Base-by-base conservation (phyloP, 2,329 filamentous ascomycete species). In the Aspergillus ochraceoroseus region DNA sequence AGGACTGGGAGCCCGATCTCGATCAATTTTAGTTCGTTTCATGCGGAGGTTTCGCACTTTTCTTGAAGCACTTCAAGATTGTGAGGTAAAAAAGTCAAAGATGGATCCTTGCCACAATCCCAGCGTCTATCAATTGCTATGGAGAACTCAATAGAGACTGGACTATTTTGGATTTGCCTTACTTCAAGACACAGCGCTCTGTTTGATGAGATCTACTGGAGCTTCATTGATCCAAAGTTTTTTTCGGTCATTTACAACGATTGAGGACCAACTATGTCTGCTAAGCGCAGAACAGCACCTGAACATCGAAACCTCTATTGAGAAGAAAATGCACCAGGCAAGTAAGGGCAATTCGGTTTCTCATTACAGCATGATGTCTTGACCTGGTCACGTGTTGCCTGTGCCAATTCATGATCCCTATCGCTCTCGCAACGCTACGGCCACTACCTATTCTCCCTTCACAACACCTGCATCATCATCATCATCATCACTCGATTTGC, bases 131-230 rank as follows among this genome's bases (percentile, higher is more conserved):
- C 56, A 4, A 32, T 27, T 8, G 35, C 23, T 25, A 61, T 61
- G 54, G 45, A 47, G 32, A 37, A 43, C 4, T 55, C 49, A 5
- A 27, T 56, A 42, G 49, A 57, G 15, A 58, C 43, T 40, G 54
- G 56, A 5, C 26, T 50, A 9, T 59, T 61, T 40, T 62, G 55
- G 56, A 40, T 58, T 33, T 55, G 47, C 26, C 48, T 57, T 45
- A 54, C 57, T 38, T 47, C 44, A 32, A 47, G 52, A 12, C 48
- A 55, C 23, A 51, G 48, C 38, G 53, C 49, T 38, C 45, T 53
- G 42, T 58, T 60, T 43, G 57, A 61, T 49, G 53, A 56, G 22
- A 55, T 59, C 29, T 61, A 59, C 38, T 61, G 54, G 55, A 35
- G 42, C 18, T 55, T 55, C 17, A 52, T 62, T 32, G 52, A 62